Base-by-base conservation (phyloP, 805 yeast species). In the Pichia exigua region DNA sequence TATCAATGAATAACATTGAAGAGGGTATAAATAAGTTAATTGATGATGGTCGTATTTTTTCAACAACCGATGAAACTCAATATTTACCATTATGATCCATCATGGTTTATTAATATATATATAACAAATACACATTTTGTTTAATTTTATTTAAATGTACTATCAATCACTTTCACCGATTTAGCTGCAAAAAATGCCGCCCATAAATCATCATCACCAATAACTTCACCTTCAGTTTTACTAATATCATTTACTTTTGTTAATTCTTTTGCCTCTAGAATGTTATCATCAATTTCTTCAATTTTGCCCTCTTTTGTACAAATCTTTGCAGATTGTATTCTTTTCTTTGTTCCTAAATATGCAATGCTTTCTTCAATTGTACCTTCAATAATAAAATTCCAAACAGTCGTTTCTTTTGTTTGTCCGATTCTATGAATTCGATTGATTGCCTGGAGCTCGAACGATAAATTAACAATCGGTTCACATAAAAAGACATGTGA, bases 341-440 rank as follows among this genome's bases (percentile, higher is more conserved):
- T 70, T 57, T 79, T 81, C 53, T 78, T 74, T 0, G 90, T 81
- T 0, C 89, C 77, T 49, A 85, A 65, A n/a, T 79, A 67, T 35
- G 88, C 78, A 45, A 94, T 87, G 44, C 88, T 84, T 63, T 92
- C 96, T 65, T 94, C 99, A 17, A 94, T 95, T 0, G 96, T 82
- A 42, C 84, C 82, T 51, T 78, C 79, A 51, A 91, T 85, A 24
- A 86, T 82, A 70, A 92, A 90, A 79, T 86, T 84, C 97, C 98
- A 94, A 1, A 92, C 95, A 1, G 83, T 85, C 0, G 99, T 94
- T 17, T 79, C 81, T 44, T 75, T 72, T 3, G 74, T 76, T 66
- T 94, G 99, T 0, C 99, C 99, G 62, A 92, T 91, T 56, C 99
- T 72, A 63, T 92, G 96, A 43, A 94, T 82, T 56, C 99, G 77